Evolutionary conservation across 164 flowering plant species (phyloP), one percentile per base, ranked within the genome.

Genomic region (Dillenia turbinata): DNA sequence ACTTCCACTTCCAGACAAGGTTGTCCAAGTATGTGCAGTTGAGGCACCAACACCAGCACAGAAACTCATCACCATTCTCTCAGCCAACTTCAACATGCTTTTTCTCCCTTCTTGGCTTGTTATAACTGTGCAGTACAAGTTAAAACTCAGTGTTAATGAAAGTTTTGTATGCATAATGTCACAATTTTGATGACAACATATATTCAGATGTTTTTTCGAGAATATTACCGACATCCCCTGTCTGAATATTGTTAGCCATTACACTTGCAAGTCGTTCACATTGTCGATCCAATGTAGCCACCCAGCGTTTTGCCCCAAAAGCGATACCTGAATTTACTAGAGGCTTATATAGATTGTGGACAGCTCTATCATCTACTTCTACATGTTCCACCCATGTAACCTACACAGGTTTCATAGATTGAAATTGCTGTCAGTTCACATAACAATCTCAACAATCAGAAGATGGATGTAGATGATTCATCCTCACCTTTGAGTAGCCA

Each of bases 301-400:
- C 82, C 98, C 98, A 92, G 45, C 93, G 90, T 61, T 80, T 86
- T 12, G 98, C 98, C n/a, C 98, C 98, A 59, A 92, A 92, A 13
- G 90, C 93, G 9, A 86, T 80, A 12, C 86, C 82, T 0, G 89
- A 77, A 51, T 79, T 75, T 14, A 92, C 87, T 0, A 84, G 67
- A 1, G 79, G 54, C 52, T 71, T 73, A 73, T 83, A 92, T 16
- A 92, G 68, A 45, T 44, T 73, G 61, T 89, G 92, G 44, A 86
- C 90, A 13, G 73, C 72, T 64, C 85, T 75, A 54, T 87, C 91
- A 67, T 89, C 95, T 4, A 80, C 79, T 72, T 89, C 95, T 1
- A 82, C 87, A 75, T 92, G 94, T 63, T 92, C 98, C 3, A 92
- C 77, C 98, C 98, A 92, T 17, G 63, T 85, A 8, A 92, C 95